A percentile compares a stretch with the other conserved stretches of the same genome.
phyloP scores from a whole-genome alignment of 352 stramenopile genomes.

The Pythium brachiatum region DNA sequence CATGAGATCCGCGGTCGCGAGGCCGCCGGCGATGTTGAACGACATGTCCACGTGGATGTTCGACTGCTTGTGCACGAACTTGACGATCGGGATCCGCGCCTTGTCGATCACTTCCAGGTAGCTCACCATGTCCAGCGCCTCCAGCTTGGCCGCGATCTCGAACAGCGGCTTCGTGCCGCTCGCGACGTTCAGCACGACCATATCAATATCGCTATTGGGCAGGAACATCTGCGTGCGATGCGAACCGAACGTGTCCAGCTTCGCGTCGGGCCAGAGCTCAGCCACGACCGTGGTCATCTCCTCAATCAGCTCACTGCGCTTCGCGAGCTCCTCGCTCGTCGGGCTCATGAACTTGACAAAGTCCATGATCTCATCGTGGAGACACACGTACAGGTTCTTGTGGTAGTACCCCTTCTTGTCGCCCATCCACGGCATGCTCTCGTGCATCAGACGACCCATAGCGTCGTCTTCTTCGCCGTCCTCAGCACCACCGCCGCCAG shows the following conservation, averaged over 20 bases:
- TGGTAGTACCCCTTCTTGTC: conserved; percentile 53
- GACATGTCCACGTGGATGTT: conserved; percentile 92
- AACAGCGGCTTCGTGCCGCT: conserved; percentile 54
- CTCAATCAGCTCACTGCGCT: conserved; percentile 64
- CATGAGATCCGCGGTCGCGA: conserved; percentile 87
- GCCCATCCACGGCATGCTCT: conserved; percentile 69
- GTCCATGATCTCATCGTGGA: conserved; percentile 96
- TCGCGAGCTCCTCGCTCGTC: conserved; percentile 65
- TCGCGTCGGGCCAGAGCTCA: conserved; percentile 50
- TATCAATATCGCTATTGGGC: conserved; percentile 93
- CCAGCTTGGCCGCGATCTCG: conserved; percentile 49
- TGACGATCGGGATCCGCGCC: conserved; percentile 95
- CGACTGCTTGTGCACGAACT: conserved; percentile 90
- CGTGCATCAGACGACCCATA: conserved; percentile 34
- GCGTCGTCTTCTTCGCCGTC: conserved; percentile 33
- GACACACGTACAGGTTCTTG: conserved; percentile 76
- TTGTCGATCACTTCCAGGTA: conserved; percentile 95
- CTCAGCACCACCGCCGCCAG: conserved; percentile 10
- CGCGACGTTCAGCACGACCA: conserved; percentile 86
- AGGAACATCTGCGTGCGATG: conserved; percentile 92
- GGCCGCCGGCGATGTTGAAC: conserved; percentile 86
- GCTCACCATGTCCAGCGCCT: conserved; percentile 70
- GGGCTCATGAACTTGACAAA: conserved; percentile 92
- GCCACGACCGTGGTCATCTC: conserved; percentile 70
- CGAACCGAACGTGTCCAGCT: conserved; percentile 91